These are phyloP conservation scores for Raffaelea ambrosiae DNA, from an alignment of 2,329 filamentous ascomycete species.

Conservation along the genomic window DNA sequence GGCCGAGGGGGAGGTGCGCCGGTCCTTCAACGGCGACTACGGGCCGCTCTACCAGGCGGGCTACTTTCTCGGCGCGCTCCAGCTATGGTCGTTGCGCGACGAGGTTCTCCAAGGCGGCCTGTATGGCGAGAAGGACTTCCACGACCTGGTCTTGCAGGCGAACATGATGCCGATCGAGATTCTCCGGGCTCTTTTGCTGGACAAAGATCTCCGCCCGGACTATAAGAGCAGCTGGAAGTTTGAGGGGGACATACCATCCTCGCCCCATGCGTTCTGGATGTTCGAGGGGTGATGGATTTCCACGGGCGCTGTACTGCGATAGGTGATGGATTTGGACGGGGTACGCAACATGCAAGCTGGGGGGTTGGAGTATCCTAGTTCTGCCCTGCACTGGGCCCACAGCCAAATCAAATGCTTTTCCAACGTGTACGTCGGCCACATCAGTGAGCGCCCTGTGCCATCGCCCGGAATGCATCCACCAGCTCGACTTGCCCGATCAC, in stretches of 20 bases:
- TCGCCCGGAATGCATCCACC: too few species aligned
- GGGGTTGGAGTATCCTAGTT: too few species aligned
- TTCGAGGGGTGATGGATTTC: too few species aligned
- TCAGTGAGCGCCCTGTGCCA: too few species aligned
- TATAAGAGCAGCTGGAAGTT: conserved; percentile 43
- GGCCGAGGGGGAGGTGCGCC: conserved; percentile 51
- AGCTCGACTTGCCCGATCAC: too few species aligned
- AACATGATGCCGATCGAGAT: conserved; percentile 49
- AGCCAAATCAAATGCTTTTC: too few species aligned
- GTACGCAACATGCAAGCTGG: too few species aligned
- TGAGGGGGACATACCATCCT: not conserved
- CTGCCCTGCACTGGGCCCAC: too few species aligned
- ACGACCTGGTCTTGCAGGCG: conserved; percentile 41
- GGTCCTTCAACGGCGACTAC: conserved; percentile 48
- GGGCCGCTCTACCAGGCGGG: conserved; percentile 50
- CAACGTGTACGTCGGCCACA: too few species aligned
- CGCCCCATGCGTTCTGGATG: too few species aligned
- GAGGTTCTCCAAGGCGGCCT: conserved; percentile 32
- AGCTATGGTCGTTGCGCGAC: conserved; percentile 40
- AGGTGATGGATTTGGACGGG: too few species aligned
- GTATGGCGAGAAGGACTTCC: conserved; percentile 44
- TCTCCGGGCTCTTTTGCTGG: conserved; percentile 37
- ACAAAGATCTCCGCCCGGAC: conserved; percentile 29
- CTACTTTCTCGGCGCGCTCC: conserved; percentile 52
- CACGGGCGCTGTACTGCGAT: too few species aligned